A percentile compares a stretch with the other conserved stretches of the same genome.
Conservation (phyloP, 805 yeast genomes). For the Kodamaea kakaduensis region DNA sequence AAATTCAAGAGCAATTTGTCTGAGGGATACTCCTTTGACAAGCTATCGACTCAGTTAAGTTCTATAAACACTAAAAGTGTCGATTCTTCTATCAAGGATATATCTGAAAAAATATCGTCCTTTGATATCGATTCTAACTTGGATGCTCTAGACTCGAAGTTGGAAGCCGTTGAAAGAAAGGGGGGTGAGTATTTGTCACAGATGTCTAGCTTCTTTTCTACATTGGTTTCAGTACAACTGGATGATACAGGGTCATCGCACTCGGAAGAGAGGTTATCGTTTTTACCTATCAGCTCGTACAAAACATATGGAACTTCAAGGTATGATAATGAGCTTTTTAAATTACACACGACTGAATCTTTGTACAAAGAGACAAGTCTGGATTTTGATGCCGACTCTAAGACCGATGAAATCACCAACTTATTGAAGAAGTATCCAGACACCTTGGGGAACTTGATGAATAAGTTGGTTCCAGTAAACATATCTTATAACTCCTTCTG, state of each 20-base stretch:
- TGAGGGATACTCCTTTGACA: slow-evolving; percentile 9
- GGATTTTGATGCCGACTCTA: slow-evolving; percentile 41
- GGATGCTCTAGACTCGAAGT: slow-evolving; percentile 64
- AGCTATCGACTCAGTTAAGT: slow-evolving; percentile 6
- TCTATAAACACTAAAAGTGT: slow-evolving; percentile 1
- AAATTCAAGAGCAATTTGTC: slow-evolving; percentile 4
- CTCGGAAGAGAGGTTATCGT: slow-evolving; percentile 19
- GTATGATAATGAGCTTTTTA: slow-evolving; percentile 36
- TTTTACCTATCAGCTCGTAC: slow-evolving; percentile 15
- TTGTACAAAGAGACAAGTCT: slow-evolving; percentile 18
- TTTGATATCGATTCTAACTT: slow-evolving; percentile 7
- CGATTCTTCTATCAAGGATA: slow-evolving; percentile 1
- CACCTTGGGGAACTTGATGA: slow-evolving; percentile 53
- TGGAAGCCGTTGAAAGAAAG: slow-evolving; percentile 67
- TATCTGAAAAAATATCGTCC: slow-evolving; percentile 1
- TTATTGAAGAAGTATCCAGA: slow-evolving; percentile 45
- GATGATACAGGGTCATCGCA: slow-evolving; percentile 10
- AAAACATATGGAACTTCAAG: slow-evolving; percentile 35
- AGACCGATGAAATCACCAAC: slow-evolving; percentile 48
- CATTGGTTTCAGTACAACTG: slow-evolving; percentile 28
- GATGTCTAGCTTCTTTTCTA: slow-evolving; percentile 49
- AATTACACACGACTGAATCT: slow-evolving; percentile 33
- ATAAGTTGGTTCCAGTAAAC: slow-evolving; percentile 61
- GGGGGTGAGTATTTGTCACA: slow-evolving; percentile 60
- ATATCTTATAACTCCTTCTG: slow-evolving; percentile 65